Percentiles rank a stretch among this genome's conserved stretches.
phyloP scores from a whole-genome alignment of 2,329 filamentous ascomycete genomes.

The Ophiosphaerella herpotricha region DNA sequence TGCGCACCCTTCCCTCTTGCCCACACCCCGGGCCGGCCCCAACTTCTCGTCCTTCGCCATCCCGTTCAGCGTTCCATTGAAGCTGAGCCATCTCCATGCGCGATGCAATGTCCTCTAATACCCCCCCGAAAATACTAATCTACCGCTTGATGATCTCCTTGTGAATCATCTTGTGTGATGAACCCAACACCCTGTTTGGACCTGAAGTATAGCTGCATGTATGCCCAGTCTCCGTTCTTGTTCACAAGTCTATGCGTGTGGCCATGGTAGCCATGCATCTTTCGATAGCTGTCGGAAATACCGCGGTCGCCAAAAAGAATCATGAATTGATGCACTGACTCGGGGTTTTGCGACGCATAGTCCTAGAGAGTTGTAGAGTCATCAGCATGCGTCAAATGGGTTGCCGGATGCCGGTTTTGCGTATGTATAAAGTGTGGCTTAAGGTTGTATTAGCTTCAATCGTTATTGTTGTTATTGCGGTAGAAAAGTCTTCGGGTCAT shows the following conservation, averaged over 20 bases:
- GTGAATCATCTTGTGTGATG: slow-evolving; percentile 59
- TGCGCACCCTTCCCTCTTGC: too few relatives aligned
- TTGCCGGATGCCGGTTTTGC: slow-evolving; percentile 74
- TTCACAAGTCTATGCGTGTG: slow-evolving; percentile 61
- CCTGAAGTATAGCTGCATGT: slow-evolving; percentile 59
- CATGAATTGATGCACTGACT: slow-evolving; percentile 60
- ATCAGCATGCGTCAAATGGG: slow-evolving; percentile 68
- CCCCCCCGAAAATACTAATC: slow-evolving; percentile 68
- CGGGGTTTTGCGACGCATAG: slow-evolving; percentile 59
- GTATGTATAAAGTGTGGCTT: slow-evolving; percentile 68
- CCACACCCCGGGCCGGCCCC: too few relatives aligned
- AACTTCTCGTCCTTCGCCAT: slow-evolving; percentile 57
- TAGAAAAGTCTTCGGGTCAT: too few relatives aligned
- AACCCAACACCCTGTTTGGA: slow-evolving; percentile 58
- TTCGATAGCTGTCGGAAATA: slow-evolving; percentile 60
- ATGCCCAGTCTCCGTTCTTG: slow-evolving; percentile 59
- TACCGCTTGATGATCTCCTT: slow-evolving; percentile 67
- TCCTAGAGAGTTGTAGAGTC: slow-evolving; percentile 71
- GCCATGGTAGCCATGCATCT: slow-evolving; percentile 60
- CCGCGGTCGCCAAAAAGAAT: slow-evolving; percentile 60
- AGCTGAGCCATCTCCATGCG: slow-evolving; percentile 64
- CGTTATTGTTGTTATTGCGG: too few relatives aligned
- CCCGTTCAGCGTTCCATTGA: slow-evolving; percentile 66
- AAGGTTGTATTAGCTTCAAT: too few relatives aligned
- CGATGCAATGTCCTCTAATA: slow-evolving; percentile 61